Evolutionary conservation across 2,329 filamentous ascomycete genomes (phyloP), one percentile per base, ranked within the genome.

Genomic region (Phaeoacremonium minimum): DNA sequence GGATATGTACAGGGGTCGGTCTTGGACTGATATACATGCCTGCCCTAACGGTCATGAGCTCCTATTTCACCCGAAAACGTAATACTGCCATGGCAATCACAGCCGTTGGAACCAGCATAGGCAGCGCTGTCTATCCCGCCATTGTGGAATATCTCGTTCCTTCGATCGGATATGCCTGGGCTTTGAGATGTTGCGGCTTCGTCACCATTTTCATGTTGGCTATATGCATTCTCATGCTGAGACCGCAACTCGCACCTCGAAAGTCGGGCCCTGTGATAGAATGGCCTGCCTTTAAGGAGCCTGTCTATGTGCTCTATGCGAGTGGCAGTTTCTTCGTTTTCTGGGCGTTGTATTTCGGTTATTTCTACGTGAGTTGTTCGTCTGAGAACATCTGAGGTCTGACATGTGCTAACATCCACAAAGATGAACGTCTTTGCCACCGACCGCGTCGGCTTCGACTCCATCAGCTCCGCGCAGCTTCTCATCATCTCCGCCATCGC

Each of bases 121-220:
- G 82, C 1, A 80, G 80, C 0, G 60, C 84, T 15, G 64, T 85
- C 4, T 86, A 81, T 49, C 80, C 82, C 0, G 63, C 75, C 2
- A 66, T 77, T 14, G 64, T 73, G 2, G 63, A 69, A 47, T 69
- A 77, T 36, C 56, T 84, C 6, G 26, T 36, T 11, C 35, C 28
- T 12, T 29, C 18, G 8, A 29, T 36, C 12, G 83, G 83, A 1
- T 86, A 84, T 48, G 66, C 69, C 3, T 85, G 81, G 79, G 79
- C 82, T 0, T 69, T 83, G 19, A 66, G 82, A 3, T 69, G 73
- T 4, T 61, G 79, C 17, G 79, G 71, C 0, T 77, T 86, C 42
- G 67, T 85, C 33, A 75, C 77, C 18, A 48, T 84, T 6, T 66
- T 60, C 8, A 64, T 61, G 14, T 50, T 67, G 7, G 46, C 66